phyloP scores from a whole-genome alignment of 768 basidiomycete species.

The Tubosaeta brunneosetosa region DNA sequence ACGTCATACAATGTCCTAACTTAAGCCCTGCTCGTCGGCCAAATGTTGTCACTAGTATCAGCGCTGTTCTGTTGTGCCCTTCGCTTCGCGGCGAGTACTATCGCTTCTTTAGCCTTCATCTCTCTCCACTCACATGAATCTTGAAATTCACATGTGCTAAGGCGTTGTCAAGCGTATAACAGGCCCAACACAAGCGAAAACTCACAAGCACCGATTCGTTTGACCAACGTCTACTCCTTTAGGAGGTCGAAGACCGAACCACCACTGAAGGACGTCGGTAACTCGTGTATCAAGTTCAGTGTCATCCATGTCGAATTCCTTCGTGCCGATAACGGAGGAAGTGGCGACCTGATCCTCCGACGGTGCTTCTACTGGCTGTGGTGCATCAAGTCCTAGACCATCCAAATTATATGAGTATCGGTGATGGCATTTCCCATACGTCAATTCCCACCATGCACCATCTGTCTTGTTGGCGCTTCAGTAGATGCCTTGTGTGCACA shows the following conservation, averaged over 20 bases:
- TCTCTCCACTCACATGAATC: constrained; percentile 78
- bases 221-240: constrained; percentile 63
- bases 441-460: constrained; percentile 8
- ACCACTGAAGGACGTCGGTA: constrained; percentile 59
- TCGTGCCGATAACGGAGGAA: constrained; percentile 59
- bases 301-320: constrained; percentile 53
- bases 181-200: constrained; percentile 8
- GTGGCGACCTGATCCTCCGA: not conserved
- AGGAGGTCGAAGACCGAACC: constrained; percentile 66
- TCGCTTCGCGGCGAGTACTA: not conserved
- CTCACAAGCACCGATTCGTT: constrained; percentile 64
- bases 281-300: constrained; percentile 51
- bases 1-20: constrained; percentile 4
- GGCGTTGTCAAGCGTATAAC: not conserved
- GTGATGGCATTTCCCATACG: not conserved
- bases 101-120: constrained; percentile 40
- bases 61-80: not conserved
- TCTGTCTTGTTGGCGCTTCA: not conserved
- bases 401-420: constrained; percentile 8
- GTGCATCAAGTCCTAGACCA: not conserved
- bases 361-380: not conserved
- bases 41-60: not conserved
- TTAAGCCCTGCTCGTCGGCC: not conserved
- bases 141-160: constrained; percentile 68
- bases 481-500: constrained; percentile 8